Evolutionary conservation across 2,329 filamentous ascomycete genomes (phyloP).

Genomic region (Akanthomyces dipterigenus): DNA sequence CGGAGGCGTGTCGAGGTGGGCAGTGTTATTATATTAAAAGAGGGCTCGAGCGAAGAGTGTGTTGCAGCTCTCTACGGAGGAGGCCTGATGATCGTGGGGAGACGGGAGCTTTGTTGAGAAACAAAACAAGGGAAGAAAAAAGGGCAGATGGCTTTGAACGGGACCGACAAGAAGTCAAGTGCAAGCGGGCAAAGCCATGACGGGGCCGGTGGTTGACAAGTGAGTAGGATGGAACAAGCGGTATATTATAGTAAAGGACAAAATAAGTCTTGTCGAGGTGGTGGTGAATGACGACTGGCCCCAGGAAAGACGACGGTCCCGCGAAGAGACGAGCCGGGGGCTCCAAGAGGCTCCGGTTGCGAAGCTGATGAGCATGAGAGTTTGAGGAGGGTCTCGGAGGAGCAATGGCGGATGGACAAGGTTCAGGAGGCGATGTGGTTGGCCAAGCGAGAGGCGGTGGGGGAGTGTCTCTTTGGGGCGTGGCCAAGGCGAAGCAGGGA

Average conservation of each 20-base stretch:
- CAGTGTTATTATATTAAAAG: not conserved
- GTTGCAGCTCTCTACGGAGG: not conserved
- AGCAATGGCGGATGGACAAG: slow-evolving; percentile 11
- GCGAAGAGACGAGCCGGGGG: slow-evolving; percentile 1
- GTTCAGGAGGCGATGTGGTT: slow-evolving; percentile 10
- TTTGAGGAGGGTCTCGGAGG: slow-evolving; percentile 15
- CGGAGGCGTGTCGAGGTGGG: not conserved
- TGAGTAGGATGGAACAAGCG: not conserved
- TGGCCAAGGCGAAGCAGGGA: not conserved
- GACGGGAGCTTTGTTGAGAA: not conserved
- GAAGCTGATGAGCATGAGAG: slow-evolving; percentile 10
- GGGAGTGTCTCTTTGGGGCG: not conserved
- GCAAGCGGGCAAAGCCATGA: not conserved
- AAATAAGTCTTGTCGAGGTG: not conserved
- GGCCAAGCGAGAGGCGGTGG: slow-evolving; percentile 2
- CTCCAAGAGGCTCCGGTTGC: slow-evolving; percentile 6
- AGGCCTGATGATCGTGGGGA: not conserved
- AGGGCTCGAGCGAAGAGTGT: not conserved
- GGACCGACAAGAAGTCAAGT: not conserved
- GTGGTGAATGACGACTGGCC: not conserved
- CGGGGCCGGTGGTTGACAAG: not conserved
- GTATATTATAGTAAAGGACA: not conserved
- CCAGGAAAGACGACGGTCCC: not conserved
- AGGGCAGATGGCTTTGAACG: not conserved
- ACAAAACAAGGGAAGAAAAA: not conserved